phyloP scores from a whole-genome alignment of 805 yeast genomes.

The Starmerella floris region DNA sequence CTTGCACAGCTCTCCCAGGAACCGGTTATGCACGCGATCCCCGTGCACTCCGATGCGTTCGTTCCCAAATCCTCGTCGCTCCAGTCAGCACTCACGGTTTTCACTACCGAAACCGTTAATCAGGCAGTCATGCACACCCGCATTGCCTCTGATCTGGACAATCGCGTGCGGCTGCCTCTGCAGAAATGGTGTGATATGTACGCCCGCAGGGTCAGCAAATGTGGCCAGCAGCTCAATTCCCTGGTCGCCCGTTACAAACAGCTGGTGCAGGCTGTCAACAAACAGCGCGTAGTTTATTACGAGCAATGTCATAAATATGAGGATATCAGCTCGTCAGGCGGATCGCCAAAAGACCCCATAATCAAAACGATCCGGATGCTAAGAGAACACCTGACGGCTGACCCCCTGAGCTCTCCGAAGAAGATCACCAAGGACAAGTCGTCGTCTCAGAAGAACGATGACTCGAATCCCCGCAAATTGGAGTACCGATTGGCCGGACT shows the following conservation, averaged over 20 bases:
- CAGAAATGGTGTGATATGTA: conserved; percentile 59
- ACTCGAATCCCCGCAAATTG: background rate
- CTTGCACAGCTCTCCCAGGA: conserved; percentile 33
- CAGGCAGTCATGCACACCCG: conserved; percentile 45
- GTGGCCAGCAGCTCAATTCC: conserved; percentile 37
- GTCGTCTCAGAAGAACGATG: background rate
- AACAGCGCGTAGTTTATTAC: conserved; percentile 47
- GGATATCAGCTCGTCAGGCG: conserved; percentile 27
- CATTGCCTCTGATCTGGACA: conserved; percentile 45
- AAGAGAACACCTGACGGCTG: conserved; percentile 5
- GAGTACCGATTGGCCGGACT: conserved; percentile 25
- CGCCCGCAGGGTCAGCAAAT: conserved; percentile 43
- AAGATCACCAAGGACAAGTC: background rate
- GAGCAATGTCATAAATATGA: conserved; percentile 58
- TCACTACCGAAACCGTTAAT: conserved; percentile 36
- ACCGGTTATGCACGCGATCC: conserved; percentile 23
- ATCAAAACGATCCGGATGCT: conserved; percentile 10
- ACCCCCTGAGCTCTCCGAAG: background rate
- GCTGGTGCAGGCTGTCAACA: conserved; percentile 34
- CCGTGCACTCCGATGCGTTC: background rate
- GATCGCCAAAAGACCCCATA: conserved; percentile 15
- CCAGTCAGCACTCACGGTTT: conserved; percentile 31
- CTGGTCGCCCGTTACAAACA: conserved; percentile 39
- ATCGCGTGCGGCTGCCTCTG: conserved; percentile 51
- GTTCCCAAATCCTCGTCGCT: conserved; percentile 16